Evolutionary conservation across 2,329 filamentous ascomycete species (phyloP).

Genomic region (Hymenoscyphus fraxineus): DNA sequence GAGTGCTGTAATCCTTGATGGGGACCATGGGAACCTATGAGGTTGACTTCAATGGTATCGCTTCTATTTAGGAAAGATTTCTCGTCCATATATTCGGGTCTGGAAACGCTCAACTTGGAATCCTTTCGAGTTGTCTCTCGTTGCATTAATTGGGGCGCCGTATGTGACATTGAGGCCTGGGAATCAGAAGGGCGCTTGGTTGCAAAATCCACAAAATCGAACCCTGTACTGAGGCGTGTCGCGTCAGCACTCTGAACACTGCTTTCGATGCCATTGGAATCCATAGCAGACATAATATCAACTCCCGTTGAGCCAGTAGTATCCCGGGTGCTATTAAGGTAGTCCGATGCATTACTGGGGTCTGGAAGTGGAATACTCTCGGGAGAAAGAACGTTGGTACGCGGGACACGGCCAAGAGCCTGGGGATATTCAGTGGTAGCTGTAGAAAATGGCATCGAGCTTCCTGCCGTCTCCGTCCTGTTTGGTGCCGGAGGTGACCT

Average conservation of each 20-base stretch:
- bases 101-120: background rate
- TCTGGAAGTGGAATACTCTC: slow-evolving; percentile 8
- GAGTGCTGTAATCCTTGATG: slow-evolving; percentile 7
- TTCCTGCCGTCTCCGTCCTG: slow-evolving; percentile 10
- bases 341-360: background rate
- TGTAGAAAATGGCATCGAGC: slow-evolving; percentile 5
- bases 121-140: background rate
- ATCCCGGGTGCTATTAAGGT: slow-evolving; percentile 4
- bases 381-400: slow-evolving; percentile 2
- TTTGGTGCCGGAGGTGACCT: slow-evolving; percentile 34
- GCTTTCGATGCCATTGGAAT: background rate
- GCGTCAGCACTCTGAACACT: background rate
- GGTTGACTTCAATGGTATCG: slow-evolving; percentile 3
- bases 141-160: background rate
- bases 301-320: background rate
- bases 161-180: background rate
- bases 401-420: slow-evolving; percentile 4
- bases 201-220: background rate
- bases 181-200: background rate
- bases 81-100: background rate
- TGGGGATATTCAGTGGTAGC: slow-evolving; percentile 10
- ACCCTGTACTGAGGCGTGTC: background rate
- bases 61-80: background rate
- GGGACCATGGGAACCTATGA: background rate
- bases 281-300: slow-evolving; percentile 5